Base-by-base conservation (phyloP, 306 rosid species). In the Fagus crenata region DNA sequence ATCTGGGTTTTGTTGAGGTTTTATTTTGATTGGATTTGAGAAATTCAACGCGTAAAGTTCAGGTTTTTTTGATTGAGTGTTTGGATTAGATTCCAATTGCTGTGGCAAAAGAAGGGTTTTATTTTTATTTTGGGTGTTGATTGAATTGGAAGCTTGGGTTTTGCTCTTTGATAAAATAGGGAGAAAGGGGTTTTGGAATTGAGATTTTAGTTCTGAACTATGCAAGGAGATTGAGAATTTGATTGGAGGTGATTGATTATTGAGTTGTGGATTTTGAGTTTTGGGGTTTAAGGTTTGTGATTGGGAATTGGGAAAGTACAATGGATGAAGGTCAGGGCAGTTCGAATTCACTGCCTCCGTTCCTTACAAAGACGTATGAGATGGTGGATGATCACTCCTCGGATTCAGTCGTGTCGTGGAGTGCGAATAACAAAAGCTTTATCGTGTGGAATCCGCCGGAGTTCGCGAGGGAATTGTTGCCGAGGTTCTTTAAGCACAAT, bases 301-400 rank as follows among this genome's bases (percentile, higher is more conserved):
- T 15, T 81, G 5, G 79, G 11, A 69, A 22, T 72, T 81, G 76
- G 84, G 78, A 76, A 32, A 69, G 61, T 39, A 39, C 73, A 77
- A 95, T 95, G 97, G 96, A 95, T 76, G 93, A 95, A 77, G 89
- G 71, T 84, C 90, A 85, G 71, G 87, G 87, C 14, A 79, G 85
- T 81, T 83, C 89, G 40, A 82, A 71, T 80, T 86, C 97, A 17
- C 60, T 92, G 84, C 97, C 97, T 53, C 96, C 93, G 31, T 95
- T 95, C 83, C 86, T 95, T 35, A 1, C 79, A 0, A 95, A 95
- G 90, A 88, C 93, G 28, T 92, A 95, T 71, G 92, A 88, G 51
- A 95, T 95, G 99, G 96, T 95, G 35, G 93, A 89, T 46, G 97
- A 92, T 75, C 77, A 91, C 80, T 81, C 93, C 2, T 71, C 86